Conservation (phyloP, 495 filamentous ascomycete species). For the Xylaria intraflava region DNA sequence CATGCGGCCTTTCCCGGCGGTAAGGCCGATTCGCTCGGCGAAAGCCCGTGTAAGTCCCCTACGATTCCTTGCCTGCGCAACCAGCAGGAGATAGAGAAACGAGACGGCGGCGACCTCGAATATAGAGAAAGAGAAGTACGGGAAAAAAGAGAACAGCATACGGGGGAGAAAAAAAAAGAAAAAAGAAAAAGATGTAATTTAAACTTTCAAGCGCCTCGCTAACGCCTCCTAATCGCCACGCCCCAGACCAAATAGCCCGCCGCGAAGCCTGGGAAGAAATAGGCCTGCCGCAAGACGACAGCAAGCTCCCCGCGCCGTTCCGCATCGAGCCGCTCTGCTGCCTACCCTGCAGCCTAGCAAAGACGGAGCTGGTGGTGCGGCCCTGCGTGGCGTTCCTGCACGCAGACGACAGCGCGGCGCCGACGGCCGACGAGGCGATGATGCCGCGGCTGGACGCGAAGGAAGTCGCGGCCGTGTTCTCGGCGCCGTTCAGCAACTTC, state of each 20-base stretch:
- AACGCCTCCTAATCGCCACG: conserved; percentile 29
- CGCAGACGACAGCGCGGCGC: conserved; percentile 38
- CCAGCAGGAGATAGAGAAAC: not conserved
- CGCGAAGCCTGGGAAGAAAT: conserved; percentile 90
- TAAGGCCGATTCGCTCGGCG: conserved; percentile 44
- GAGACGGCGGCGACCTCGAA: not conserved
- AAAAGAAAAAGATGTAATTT: too few relatives aligned
- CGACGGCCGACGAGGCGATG: conserved; percentile 57
- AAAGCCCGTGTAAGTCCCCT: conserved; percentile 39
- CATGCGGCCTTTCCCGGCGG: conserved; percentile 87
- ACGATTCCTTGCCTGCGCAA: not conserved
- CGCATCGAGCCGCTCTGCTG: conserved; percentile 77
- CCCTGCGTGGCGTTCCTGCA: conserved; percentile 82
- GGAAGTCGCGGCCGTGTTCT: conserved; percentile 89
- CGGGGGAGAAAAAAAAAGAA: not conserved
- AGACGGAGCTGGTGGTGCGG: conserved; percentile 72
- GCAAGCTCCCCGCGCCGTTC: conserved; percentile 61
- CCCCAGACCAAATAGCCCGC: conserved; percentile 67
- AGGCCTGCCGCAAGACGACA: conserved; percentile 63
- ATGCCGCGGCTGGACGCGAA: conserved; percentile 74
- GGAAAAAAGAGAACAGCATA: not conserved
- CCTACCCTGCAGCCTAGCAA: conserved; percentile 71
- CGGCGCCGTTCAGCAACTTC: conserved; percentile 73
- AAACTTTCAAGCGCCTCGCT: conserved; percentile 44
- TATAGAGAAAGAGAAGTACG: not conserved